Base-by-base conservation (phyloP, 192 early-diverging fungal species). In the Backusella mclennaniae region DNA sequence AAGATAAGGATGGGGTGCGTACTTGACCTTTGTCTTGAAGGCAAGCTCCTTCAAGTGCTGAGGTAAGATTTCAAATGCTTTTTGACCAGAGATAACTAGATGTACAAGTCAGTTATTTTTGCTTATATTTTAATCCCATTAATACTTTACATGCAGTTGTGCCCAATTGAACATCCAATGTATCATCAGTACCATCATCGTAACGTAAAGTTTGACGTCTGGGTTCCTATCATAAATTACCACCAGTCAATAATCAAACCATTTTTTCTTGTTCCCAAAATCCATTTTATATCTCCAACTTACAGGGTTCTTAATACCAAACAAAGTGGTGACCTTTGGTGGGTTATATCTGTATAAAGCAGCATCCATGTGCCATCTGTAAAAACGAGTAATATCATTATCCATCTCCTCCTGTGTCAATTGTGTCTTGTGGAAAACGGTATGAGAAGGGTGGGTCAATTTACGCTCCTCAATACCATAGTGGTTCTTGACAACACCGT, bases 291-390 rank as follows among this genome's bases (percentile, higher is more conserved):
- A 39, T 39, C 29, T n/a, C 2, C 2, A 17, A 72, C 78, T 72
- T 79, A 79, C 80, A 42, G 80, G 80, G 35, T 77, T 82, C 68
- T 82, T 73, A 8, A 82, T 53, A 15, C 76, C 76, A 66, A 82
- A 82, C 6, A 82, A 36, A 17, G 80, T 75, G 8, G 80, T 82
- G 6, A 82, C 66, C 49, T 75, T 77, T 3, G 80, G 80, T 36
- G 80, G 80, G n/a, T 82, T 77, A 17, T 78, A 70, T 39, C 69
- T 70, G 31, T 82, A 82, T 5, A 82, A 42, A 44, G 80, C 80
- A 67, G 80, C 80, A 67, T 82, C 80, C 80, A 82, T 82, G 26
- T 82, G 80, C 80, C 80, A 82, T 52, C 80, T 52, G 56, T 82
- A 82, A 69, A 82, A 82, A 36, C 80, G 73, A n/a, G 80, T 82